These are phyloP conservation scores for Ceratocystiopsis sp. DNA, from an alignment of 2,329 filamentous ascomycete species.

Conservation along the genomic window DNA sequence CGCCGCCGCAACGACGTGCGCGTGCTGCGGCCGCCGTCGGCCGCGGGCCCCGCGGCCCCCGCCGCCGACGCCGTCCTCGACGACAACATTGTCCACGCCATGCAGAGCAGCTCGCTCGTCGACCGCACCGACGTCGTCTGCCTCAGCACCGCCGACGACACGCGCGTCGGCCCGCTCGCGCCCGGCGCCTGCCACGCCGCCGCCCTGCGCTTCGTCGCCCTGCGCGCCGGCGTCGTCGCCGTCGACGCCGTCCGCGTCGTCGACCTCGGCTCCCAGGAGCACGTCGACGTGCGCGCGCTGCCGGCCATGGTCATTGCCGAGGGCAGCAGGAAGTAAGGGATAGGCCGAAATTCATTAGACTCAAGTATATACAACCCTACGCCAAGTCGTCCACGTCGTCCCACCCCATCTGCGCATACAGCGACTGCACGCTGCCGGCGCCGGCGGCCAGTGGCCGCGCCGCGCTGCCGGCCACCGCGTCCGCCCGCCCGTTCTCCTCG, in stretches of 20 bases:
- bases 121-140: slow-evolving; percentile 56
- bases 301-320: slow-evolving; percentile 44
- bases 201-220: slow-evolving; percentile 54
- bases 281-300: slow-evolving; percentile 59
- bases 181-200: slow-evolving; percentile 58
- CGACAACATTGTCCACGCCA: slow-evolving; percentile 52
- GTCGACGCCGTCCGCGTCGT: slow-evolving; percentile 58
- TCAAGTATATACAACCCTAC: slow-evolving; percentile 2
- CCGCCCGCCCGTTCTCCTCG: too few species aligned
- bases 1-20: slow-evolving; percentile 41
- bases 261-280: slow-evolving; percentile 57
- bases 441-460: too few species aligned
- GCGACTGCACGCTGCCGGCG: slow-evolving; percentile 20
- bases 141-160: slow-evolving; percentile 53
- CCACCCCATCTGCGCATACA: slow-evolving; percentile 41
- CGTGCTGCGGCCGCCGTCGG: slow-evolving; percentile 35
- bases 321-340: slow-evolving; percentile 12
- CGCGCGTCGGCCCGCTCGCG: slow-evolving; percentile 53
- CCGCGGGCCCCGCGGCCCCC: slow-evolving; percentile 18
- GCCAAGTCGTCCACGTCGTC: slow-evolving; percentile 26
- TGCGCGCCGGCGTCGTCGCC: slow-evolving; percentile 48
- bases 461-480: too few species aligned
- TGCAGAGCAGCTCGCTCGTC: slow-evolving; percentile 47
- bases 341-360: too few species aligned
- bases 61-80: slow-evolving; percentile 51